Evolutionary conservation across 331 rosid genomes (phyloP), one percentile per base, ranked within the genome.

Genomic region (Malus hybrid): DNA sequence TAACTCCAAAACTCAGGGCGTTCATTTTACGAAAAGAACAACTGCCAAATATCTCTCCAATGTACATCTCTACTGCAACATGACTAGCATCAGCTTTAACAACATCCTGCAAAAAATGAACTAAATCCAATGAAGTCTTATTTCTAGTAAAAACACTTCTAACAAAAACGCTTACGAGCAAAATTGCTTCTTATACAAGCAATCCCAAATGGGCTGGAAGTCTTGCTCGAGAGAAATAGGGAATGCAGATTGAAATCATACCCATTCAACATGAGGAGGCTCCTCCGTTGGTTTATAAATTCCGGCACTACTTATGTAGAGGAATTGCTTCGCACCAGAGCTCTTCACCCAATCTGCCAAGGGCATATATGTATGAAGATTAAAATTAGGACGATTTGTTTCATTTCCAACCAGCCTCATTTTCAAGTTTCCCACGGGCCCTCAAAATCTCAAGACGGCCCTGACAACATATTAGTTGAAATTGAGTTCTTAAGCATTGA

Each of bases 211-310:
- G 36, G 36, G 36, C 36, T 2, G 12, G 31, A 5, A 70, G 27
- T 33, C 36, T 65, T 59, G 32, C 19, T 33, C 36, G 36, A 33
- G 36, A 6, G 36, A 33, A 33, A 33, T 6, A 33, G 36, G 7
- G 36, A 33, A 33, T 33, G 36, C 36, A 33, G 36, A 33, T 33
- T 33, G 36, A 70, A 33, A 77, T 59, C 85, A 55, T 83, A 93
- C 98, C 88, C 98, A 94, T 90, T 93, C 98, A 55, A 93, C 93
- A 79, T 93, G 98, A n/a, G 98, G 98, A 76, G 86, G 97, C 82
- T 93, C 96, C 20, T 93, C 97, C 13, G 94, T 87, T 6, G 85
- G 56, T 87, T 93, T 93, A 84, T 91, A 93, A 79, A 93, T 93
- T 56, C 97, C 98, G 27, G 96, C 98, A 77, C 98, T 93, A 75